Percentiles rank a stretch among this genome's conserved stretches.
Evolutionary conservation across 305 asterid species (phyloP).

Genomic region (Ajuga reptans): DNA sequence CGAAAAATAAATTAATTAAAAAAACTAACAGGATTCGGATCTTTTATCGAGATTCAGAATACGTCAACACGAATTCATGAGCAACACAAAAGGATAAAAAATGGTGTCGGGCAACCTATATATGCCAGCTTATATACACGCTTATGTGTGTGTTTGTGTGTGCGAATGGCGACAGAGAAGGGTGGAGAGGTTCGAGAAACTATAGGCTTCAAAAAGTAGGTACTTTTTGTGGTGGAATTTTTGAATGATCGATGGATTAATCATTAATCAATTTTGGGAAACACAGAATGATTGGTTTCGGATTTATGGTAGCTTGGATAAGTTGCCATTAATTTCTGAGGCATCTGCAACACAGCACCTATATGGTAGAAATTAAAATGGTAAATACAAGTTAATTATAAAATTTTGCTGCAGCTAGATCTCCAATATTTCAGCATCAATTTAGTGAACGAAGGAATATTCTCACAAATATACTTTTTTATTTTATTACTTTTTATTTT

Average conservation of each 20-base stretch:
- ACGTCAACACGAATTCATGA: background rate
- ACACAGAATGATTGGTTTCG: background rate
- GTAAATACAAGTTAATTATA: no score
- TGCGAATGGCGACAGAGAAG: background rate
- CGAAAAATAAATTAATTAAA: background rate
- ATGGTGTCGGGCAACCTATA: background rate
- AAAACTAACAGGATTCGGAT: slow-evolving; percentile 16
- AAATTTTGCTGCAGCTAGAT: no score
- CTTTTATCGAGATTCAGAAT: slow-evolving; percentile 17
- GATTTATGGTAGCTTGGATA: background rate
- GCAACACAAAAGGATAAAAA: background rate
- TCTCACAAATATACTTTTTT: no score
- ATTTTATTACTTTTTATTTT: no score
- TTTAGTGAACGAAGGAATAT: no score
- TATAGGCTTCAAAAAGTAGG: background rate
- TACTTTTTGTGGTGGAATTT: background rate
- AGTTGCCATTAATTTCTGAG: background rate
- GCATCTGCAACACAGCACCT: no score
- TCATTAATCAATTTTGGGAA: background rate
- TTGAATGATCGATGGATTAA: background rate
- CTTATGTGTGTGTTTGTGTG: background rate
- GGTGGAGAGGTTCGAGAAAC: background rate
- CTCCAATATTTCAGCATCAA: no score
- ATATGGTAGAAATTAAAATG: no score
- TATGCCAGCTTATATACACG: background rate